Conservation (phyloP, 2,329 filamentous ascomycete species). For the Beauveria scarabaeidicola region DNA sequence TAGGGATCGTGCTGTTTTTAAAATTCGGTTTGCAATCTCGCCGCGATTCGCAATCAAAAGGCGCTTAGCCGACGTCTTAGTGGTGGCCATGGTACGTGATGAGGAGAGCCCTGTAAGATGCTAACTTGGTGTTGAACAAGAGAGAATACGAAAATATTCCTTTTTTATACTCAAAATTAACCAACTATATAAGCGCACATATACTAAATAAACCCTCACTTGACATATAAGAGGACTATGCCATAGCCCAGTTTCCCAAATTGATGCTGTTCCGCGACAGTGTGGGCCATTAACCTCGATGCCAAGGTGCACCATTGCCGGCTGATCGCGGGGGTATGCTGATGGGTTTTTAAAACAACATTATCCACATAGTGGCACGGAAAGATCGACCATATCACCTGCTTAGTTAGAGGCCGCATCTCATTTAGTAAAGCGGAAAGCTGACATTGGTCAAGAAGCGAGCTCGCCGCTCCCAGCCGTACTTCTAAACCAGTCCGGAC, state of each 20-base stretch:
- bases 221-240: not conserved
- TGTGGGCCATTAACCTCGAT: not conserved
- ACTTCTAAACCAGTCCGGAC: no score
- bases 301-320: not conserved
- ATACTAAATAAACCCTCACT: not conserved
- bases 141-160: no score
- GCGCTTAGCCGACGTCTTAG: constrained; percentile 22
- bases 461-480: no score
- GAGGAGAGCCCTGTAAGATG: not conserved
- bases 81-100: not conserved
- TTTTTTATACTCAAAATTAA: not conserved
- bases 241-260: not conserved
- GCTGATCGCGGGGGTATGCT: not conserved
- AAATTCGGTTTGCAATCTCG: constrained; percentile 47
- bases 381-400: no score
- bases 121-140: no score
- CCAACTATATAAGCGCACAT: not conserved
- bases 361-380: no score
- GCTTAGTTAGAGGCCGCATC: no score
- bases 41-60: constrained; percentile 52
- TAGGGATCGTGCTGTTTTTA: constrained; percentile 35
- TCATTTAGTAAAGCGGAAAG: no score
- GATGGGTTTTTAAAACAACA: no score
- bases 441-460: no score
- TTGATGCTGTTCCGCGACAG: not conserved